phyloP scores from a whole-genome alignment of 129 eudicot genomes.

The Flaveria trinervia region DNA sequence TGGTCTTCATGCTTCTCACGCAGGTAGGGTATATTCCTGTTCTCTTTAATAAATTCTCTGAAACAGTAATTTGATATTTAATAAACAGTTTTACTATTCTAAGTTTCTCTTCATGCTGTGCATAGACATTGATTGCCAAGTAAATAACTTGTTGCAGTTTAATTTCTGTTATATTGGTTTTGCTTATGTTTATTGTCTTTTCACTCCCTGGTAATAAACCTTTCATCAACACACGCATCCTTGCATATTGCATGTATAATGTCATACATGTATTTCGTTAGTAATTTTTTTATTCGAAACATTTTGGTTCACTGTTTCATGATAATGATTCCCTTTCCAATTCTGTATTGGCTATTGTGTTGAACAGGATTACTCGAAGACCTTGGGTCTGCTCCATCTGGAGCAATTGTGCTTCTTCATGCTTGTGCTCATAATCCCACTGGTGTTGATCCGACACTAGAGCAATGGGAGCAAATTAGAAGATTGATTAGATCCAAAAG shows the following conservation, averaged over 20 bases:
- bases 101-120: conserved; percentile 16
- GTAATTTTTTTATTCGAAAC: not conserved
- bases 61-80: not conserved
- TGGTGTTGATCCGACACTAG: conserved; percentile 88
- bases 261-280: not conserved
- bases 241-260: not conserved
- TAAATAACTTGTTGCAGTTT: not conserved
- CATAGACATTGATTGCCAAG: not conserved
- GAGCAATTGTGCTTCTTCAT: conserved; percentile 92
- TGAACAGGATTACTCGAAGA: conserved; percentile 78
- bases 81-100: not conserved
- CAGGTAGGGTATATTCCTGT: too few relatives aligned
- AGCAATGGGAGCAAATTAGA: conserved; percentile 92
- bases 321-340: not conserved
- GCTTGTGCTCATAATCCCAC: conserved; percentile 99
- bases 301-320: not conserved
- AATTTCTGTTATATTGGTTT: not conserved
- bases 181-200: not conserved
- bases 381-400: conserved; percentile 91
- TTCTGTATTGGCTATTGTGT: conserved; percentile 4
- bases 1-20: conserved; percentile 1
- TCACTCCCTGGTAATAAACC: not conserved
- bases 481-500: conserved; percentile 73
- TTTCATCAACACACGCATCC: not conserved
- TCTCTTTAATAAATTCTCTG: too few relatives aligned